Conservation (phyloP, 129 eudicot species). For the Flaveria robusta region DNA sequence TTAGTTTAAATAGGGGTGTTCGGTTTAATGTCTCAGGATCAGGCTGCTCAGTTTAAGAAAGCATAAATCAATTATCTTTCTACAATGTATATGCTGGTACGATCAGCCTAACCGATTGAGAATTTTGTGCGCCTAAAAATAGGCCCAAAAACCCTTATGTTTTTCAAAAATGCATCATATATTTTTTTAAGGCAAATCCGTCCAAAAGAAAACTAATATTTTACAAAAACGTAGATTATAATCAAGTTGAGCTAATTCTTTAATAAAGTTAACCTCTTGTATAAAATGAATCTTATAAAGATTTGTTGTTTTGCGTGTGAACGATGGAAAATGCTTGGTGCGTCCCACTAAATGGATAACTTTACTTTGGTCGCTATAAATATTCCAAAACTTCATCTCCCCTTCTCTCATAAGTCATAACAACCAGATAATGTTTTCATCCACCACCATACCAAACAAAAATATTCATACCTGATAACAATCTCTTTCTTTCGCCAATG, state of each 20-base stretch:
- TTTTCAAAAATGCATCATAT: background rate
- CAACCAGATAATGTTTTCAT: conserved; percentile 31
- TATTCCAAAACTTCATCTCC: conserved; percentile 28
- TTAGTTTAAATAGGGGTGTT: too few species aligned
- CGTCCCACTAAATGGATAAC: conserved; percentile 39
- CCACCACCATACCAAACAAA: conserved; percentile 11
- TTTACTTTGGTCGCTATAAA: conserved; percentile 35
- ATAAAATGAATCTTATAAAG: background rate
- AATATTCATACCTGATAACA: background rate
- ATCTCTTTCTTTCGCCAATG: conserved; percentile 36
- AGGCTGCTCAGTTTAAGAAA: too few species aligned
- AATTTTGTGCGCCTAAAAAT: background rate
- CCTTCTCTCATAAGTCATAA: conserved; percentile 12
- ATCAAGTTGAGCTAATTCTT: background rate
- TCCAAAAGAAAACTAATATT: background rate
- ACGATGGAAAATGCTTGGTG: conserved; percentile 34
- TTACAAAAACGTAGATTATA: background rate
- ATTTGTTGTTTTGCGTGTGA: conserved; percentile 24
- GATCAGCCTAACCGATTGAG: background rate
- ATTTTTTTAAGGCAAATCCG: background rate
- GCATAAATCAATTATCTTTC: too few species aligned
- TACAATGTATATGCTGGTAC: too few species aligned
- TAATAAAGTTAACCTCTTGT: background rate
- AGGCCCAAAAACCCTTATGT: background rate
- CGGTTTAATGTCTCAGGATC: too few species aligned